phyloP scores from a whole-genome alignment of 2,329 filamentous ascomycete species.

The Pyrenochaeta sp. region DNA sequence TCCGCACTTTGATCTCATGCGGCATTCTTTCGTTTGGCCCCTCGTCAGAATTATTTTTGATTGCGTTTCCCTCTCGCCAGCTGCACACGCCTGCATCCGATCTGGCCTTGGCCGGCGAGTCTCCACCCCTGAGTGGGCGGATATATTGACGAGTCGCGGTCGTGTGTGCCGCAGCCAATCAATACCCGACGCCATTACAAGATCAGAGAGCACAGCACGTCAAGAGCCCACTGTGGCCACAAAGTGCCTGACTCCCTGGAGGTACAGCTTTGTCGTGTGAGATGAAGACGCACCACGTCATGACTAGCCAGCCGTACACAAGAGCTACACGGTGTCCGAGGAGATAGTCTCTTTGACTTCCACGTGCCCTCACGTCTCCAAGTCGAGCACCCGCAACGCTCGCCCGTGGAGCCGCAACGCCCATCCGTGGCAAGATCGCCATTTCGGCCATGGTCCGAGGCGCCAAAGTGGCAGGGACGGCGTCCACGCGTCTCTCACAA shows the following conservation, averaged over 20 bases:
- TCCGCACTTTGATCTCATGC: not conserved
- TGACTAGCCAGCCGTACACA: not conserved
- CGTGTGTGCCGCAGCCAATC: not conserved
- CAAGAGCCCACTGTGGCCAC: not conserved
- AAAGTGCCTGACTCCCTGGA: not conserved
- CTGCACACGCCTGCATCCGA: not conserved
- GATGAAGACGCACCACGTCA: not conserved
- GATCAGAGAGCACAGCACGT: not conserved
- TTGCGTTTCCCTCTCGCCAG: not conserved
- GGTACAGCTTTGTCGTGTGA: not conserved
- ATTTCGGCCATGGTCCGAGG: not conserved
- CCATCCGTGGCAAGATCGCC: not conserved
- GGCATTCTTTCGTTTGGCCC: not conserved
- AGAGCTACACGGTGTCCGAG: not conserved
- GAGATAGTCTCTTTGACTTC: not conserved
- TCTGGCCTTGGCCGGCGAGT: not conserved
- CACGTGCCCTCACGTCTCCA: not conserved
- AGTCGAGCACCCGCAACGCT: not conserved
- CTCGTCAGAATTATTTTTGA: not conserved
- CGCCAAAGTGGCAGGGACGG: not conserved
- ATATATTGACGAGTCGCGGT: not conserved
- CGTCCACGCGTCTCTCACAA: not conserved
- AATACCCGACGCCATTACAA: not conserved
- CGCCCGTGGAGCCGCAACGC: not conserved
- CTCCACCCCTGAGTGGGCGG: not conserved